Evolutionary conservation across 1,284 basidiomycete species (phyloP).

Genomic region (Laetiporus sulphureus): DNA sequence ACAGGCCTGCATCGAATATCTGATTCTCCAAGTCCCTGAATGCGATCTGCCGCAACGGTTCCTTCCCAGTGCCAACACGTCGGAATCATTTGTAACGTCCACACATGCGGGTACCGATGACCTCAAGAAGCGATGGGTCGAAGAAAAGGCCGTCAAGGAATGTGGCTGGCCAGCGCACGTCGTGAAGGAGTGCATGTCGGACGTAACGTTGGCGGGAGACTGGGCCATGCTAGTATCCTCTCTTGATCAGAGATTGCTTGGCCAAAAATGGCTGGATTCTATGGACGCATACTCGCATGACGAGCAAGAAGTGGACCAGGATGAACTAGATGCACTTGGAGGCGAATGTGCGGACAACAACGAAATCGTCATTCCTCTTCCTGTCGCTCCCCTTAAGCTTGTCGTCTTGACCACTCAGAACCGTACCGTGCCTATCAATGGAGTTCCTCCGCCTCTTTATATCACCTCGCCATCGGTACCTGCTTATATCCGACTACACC

Average conservation of each 20-base stretch:
- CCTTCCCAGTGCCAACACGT: slow-evolving; percentile 57
- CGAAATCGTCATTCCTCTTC: slow-evolving; percentile 55
- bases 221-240: slow-evolving; percentile 45
- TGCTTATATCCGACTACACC: slow-evolving; percentile 81
- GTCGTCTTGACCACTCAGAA: slow-evolving; percentile 56
- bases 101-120: slow-evolving; percentile 55
- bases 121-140: slow-evolving; percentile 75
- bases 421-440: slow-evolving; percentile 44
- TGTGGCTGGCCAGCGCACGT: slow-evolving; percentile 78
- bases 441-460: slow-evolving; percentile 65
- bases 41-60: slow-evolving; percentile 69
- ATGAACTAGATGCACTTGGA: slow-evolving; percentile 70
- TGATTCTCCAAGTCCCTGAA: slow-evolving; percentile 72
- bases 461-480: slow-evolving; percentile 68
- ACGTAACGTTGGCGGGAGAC: slow-evolving; percentile 34
- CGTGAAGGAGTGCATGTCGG: slow-evolving; percentile 50
- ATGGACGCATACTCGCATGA: slow-evolving; percentile 1
- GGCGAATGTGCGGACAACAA: slow-evolving; percentile 36
- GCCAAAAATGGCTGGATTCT: slow-evolving; percentile 12
- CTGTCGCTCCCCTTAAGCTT: slow-evolving; percentile 57
- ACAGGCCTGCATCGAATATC: slow-evolving; percentile 69
- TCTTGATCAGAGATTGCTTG: slow-evolving; percentile 44
- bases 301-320: slow-evolving; percentile 37
- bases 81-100: slow-evolving; percentile 60
- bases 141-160: slow-evolving; percentile 78